These are phyloP conservation scores for Podospora didyma DNA, from an alignment of 495 filamentous ascomycete species.

Conservation along the genomic window DNA sequence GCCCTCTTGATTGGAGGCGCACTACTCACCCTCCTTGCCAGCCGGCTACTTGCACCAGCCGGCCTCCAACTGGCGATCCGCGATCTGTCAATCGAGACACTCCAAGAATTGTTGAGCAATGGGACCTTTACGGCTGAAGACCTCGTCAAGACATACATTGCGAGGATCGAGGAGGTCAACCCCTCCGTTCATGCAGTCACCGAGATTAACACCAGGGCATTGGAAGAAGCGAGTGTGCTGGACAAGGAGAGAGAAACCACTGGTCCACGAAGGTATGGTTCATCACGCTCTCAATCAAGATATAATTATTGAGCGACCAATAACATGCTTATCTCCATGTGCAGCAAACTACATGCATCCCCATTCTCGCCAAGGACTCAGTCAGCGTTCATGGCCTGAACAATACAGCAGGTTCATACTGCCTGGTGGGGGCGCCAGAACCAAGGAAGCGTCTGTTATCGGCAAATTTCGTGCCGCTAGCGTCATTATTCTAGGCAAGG, in stretches of 20 bases:
- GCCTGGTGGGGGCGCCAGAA: not conserved
- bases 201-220: not conserved
- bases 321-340: not conserved
- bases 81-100: not conserved
- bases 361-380: not conserved
- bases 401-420: not conserved
- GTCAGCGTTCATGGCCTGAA: not conserved
- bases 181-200: not conserved
- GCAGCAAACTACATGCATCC: not conserved
- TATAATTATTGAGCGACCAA: not conserved
- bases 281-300: too few relatives aligned
- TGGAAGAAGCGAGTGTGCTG: not conserved
- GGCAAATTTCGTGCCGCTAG: not conserved
- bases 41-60: too few relatives aligned
- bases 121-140: not conserved
- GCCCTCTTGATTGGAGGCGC: too few relatives aligned
- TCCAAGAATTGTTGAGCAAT: not conserved
- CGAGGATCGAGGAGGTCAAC: not conserved
- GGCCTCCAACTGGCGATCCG: not conserved
- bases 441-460: conserved; percentile 1
- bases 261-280: not conserved
- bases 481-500: not conserved
- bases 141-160: not conserved
- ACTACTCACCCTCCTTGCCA: too few relatives aligned
- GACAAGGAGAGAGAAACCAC: not conserved